Evolutionary conservation across 345 rosid genomes (phyloP).

Genomic region (Acer campestre): DNA sequence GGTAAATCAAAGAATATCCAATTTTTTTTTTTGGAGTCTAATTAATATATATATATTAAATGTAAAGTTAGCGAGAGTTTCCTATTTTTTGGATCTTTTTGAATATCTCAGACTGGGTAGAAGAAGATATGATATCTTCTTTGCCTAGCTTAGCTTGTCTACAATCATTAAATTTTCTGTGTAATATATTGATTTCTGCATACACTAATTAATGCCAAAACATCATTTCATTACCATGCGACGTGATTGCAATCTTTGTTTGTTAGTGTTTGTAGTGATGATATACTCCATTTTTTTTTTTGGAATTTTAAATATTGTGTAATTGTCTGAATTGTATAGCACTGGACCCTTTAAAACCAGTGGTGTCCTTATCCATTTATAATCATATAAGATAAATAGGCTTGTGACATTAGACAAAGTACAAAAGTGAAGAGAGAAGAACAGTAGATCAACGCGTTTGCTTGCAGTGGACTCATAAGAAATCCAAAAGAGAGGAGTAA

Average conservation of each 20-base stretch:
- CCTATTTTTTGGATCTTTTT: too few relatives aligned
- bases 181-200: neutral
- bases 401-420: neutral
- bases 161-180: neutral
- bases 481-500: slow-evolving; percentile 3
- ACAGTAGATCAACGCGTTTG: neutral
- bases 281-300: neutral
- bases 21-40: neutral
- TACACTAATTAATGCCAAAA: neutral
- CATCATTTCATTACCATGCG: neutral
- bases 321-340: neutral
- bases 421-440: neutral
- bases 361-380: too few relatives aligned
- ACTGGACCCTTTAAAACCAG: too few relatives aligned
- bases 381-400: neutral
- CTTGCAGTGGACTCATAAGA: neutral
- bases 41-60: too few relatives aligned
- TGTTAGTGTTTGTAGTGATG: neutral
- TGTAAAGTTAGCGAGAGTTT: neutral
- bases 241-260: neutral
- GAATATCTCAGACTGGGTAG: neutral
- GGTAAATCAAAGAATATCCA: neutral
- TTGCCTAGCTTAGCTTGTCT: neutral
- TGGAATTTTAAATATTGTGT: neutral
- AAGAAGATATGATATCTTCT: neutral